Base-by-base conservation (phyloP, 495 filamentous ascomycete species). In the Xylona heveae region DNA sequence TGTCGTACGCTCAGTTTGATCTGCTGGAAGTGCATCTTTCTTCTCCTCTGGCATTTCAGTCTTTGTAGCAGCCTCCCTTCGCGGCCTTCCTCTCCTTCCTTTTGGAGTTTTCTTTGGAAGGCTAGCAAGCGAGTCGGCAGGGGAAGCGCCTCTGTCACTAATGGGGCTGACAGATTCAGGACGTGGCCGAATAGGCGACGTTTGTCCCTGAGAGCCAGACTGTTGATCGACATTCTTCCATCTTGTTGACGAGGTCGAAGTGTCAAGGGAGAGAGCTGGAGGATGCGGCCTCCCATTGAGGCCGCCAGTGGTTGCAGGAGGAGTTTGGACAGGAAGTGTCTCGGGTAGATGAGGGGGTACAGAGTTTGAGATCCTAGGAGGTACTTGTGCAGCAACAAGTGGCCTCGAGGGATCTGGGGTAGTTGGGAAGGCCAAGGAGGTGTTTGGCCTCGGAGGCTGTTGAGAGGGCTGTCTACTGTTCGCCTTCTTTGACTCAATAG, bases 81-180 rank as follows among this genome's bases (percentile, higher is more conserved):
- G 23, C 8, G 23, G 23, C 8, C 13, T 8, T 13, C 13, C 23
- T 25, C 23, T 25, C 13, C 23, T 25, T n/a, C n/a, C n/a, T n/a
- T n/a, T n/a, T n/a, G n/a, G n/a, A n/a, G n/a, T n/a, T n/a, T n/a
- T n/a, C n/a, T n/a, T n/a, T n/a, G n/a, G n/a, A n/a, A n/a, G n/a
- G n/a, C n/a, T n/a, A n/a, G 23, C 8, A 25, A 13, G 23, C 23
- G 23, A 47, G 14, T 55, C 53, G 28, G 48, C 33, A 2, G 55
- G 52, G 9, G 61, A 64, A 16, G 49, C 49, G 4, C 48, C 57
- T 22, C 44, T 50, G 13, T 66, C 62, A 34, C 62, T 66, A 30
- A 66, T 62, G 0, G 62, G 62, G 43, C 62, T 66, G 5, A 66
- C 53, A 35, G 61, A 60, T 24, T 58, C 60, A 6, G 51, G 57